Evolutionary conservation across 2,329 filamentous ascomycete species (phyloP), one percentile per base, ranked within the genome.

Genomic region (Aschersonia sp.): DNA sequence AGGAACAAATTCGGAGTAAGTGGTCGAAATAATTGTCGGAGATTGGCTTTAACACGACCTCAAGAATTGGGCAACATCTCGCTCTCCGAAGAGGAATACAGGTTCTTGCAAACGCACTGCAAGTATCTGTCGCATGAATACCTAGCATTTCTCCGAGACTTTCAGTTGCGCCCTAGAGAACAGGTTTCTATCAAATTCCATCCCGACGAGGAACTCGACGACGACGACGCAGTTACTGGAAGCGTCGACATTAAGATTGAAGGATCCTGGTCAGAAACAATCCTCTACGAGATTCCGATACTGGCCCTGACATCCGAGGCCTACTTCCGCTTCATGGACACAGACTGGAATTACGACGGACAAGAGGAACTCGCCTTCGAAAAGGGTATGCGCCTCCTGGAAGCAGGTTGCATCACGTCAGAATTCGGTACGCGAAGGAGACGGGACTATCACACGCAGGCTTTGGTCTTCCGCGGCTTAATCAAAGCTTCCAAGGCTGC

Each of bases 291-390:
- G 67, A 95, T 98, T 49, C 92, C 92, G 0, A 74, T 98, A 29
- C 74, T 98, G 22, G 88, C 94, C 3, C 66, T 98, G 53, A 87
- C 90, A 1, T 95, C 88, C 44, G 90, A 98, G 64, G 87, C 92
- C 45, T 98, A 95, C 68, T 98, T 98, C 74, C 88, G 86, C 60
- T 97, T 95, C 66, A 87, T 88, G 70, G 88, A 98, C 60, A 86
- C 68, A 46, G 89, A 95, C 62, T 98, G 92, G 92, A 82, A 77
- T 56, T 84, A 97, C 58, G 77, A 84, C 5, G 83, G 83, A 3
- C 92, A 98, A 63, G 80, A 94, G 58, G 83, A 94, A 45, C 83
- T 83, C 55, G 89, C 92, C 1, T 87, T 81, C 52, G 70, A 77
- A 7, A 98, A 98, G 67, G 92, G 87, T 2, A 71, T 81, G 53